Base-by-base conservation (phyloP, 1,139 yeast genomes). In the Sugiyamaella paludigena region DNA sequence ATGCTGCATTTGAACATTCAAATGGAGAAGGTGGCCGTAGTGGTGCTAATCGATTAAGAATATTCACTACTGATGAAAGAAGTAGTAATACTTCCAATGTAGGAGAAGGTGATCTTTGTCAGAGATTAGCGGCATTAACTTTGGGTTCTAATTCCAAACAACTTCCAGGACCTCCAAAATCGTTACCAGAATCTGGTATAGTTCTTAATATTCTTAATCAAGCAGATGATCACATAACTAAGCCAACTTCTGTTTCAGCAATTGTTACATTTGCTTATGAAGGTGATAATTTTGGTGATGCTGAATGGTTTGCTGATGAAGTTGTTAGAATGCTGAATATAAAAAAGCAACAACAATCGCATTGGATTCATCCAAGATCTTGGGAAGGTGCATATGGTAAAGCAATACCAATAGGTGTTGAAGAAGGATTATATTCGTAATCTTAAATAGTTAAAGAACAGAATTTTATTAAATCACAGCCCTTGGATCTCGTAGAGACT, bases 331-430 rank as follows among this genome's bases (percentile, higher is more conserved):
- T 63, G 35, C 63, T 76, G 12, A 62, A 66, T 0, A 43, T 76
- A 44, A 33, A 55, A 53, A 48, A 45, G 41, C 45, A 49, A 27
- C 32, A 37, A 13, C n/a, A n/a, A n/a, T n/a, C n/a, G 15, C 38
- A 50, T 10, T 78, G 83, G 77, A 59, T 62, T 2, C 69, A 73
- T 30, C 97, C 98, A 0, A 70, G 75, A 11, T 87, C 96, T 37
- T 91, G 98, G 98, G 66, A 68, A 10, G 89, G 95, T 3, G 85
- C 84, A 0, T 91, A 91, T 61, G 98, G 98, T 1, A 81, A 78
- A 55, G 80, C 81, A 0, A 70, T 81, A 2, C 89, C 94, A 0
- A 57, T 73, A 32, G 83, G 94, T 0, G 68, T 84, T 60, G 95
- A 87, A 62, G 84, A 83, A 47, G 96, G 96, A 0, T 65, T 87